Evolutionary conservation across 176 grass and related monocot genomes (phyloP).

Genomic region (Musa beccarii): DNA sequence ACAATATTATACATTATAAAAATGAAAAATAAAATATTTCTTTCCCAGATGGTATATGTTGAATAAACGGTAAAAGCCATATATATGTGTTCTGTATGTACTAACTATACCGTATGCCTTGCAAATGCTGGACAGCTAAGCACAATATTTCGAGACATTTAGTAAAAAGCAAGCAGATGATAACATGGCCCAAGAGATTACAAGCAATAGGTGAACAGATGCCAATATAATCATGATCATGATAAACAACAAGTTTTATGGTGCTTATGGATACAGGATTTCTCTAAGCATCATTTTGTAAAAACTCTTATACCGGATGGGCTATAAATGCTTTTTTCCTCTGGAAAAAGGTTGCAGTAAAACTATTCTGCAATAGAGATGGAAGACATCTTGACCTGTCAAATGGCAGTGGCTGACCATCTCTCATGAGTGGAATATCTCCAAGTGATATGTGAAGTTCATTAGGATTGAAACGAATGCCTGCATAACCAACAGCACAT

Average conservation of each 20-base stretch:
- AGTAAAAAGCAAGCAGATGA: no score
- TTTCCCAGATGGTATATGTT: background rate
- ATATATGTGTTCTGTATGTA: background rate
- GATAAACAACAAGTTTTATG: background rate
- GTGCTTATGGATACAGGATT: no score
- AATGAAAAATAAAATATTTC: background rate
- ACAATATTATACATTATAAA: background rate
- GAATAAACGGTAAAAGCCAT: no score
- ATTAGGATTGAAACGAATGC: constrained; percentile 58
- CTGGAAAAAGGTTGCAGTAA: background rate
- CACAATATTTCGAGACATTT: no score
- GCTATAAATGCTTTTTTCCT: background rate
- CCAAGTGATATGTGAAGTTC: constrained; percentile 77
- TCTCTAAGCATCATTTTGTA: no score
- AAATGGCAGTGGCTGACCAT: constrained; percentile 80
- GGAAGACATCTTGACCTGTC: constrained; percentile 57
- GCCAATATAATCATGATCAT: no score
- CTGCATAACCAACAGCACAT: constrained; percentile 86
- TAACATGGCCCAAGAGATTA: no score
- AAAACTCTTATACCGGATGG: no score
- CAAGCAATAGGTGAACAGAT: no score
- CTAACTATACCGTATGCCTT: no score
- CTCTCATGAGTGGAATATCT: constrained; percentile 76
- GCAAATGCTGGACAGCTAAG: no score
- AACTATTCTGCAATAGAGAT: background rate